These are phyloP conservation scores for Xylariaceae sp. DNA, from an alignment of 2,329 filamentous ascomycete species.

Conservation along the genomic window DNA sequence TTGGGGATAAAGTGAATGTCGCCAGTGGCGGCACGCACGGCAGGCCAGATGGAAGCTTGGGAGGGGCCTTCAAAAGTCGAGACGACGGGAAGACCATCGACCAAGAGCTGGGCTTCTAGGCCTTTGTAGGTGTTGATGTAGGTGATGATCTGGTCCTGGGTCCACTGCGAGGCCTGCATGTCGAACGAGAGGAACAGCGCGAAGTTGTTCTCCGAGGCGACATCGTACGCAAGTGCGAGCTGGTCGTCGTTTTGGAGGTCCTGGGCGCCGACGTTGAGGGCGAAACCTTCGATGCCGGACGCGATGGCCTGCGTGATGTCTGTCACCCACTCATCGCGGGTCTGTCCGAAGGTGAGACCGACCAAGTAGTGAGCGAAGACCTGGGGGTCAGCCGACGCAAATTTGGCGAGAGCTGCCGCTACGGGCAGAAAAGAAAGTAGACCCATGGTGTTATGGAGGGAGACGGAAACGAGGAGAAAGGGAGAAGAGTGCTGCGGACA, in stretches of 20 bases:
- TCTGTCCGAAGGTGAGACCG: constrained; percentile 26
- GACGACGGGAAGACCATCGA: constrained; percentile 40
- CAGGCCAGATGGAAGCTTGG: constrained; percentile 39
- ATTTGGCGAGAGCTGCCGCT: constrained; percentile 15
- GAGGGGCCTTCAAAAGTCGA: constrained; percentile 46
- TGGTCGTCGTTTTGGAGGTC: constrained; percentile 26
- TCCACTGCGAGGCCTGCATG: constrained; percentile 30
- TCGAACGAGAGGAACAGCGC: constrained; percentile 35
- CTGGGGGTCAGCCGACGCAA: constrained; percentile 14
- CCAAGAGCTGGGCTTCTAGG: constrained; percentile 36
- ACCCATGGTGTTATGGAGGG: constrained; percentile 16
- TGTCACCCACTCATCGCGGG: constrained; percentile 24
- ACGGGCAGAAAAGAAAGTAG: constrained; percentile 14
- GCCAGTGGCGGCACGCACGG: constrained; percentile 34
- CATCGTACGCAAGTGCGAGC: constrained; percentile 31
- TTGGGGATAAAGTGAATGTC: constrained; percentile 41
- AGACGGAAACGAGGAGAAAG: neutral
- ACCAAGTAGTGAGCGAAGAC: constrained; percentile 31
- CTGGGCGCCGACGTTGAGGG: constrained; percentile 24
- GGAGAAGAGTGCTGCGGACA: neutral
- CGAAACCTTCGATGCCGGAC: constrained; percentile 29
- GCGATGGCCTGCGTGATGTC: constrained; percentile 27
- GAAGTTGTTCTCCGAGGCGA: constrained; percentile 30
- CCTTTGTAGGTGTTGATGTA: constrained; percentile 36
- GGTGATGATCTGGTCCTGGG: constrained; percentile 23